Evolutionary conservation across 768 basidiomycete species (phyloP).

Genomic region (Podaxis sp.): DNA sequence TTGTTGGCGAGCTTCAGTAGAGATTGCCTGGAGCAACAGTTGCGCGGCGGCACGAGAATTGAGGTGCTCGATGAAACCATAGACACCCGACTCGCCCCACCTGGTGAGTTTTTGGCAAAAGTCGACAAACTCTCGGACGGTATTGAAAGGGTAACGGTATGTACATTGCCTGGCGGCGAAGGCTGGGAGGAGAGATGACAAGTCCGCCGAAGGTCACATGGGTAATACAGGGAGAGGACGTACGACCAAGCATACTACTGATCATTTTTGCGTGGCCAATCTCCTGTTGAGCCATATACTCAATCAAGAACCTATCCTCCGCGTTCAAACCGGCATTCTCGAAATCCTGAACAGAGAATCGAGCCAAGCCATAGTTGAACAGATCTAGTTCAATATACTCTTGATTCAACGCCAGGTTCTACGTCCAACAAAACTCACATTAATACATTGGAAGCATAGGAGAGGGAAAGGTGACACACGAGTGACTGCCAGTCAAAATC

Average conservation of each 20-base stretch:
- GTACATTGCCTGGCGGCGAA: conserved; percentile 52
- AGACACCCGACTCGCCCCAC: conserved; percentile 57
- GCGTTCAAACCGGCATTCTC: conserved; percentile 49
- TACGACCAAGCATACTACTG: conserved; percentile 44
- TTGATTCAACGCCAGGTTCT: conserved; percentile 60
- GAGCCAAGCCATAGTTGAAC: conserved; percentile 53
- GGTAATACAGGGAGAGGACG: not conserved
- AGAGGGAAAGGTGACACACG: conserved; percentile 15
- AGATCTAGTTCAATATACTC: conserved; percentile 63
- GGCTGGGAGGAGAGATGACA: conserved; percentile 22
- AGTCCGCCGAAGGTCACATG: not conserved
- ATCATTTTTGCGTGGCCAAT: conserved; percentile 58
- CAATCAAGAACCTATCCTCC: conserved; percentile 52
- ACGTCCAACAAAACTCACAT: not conserved
- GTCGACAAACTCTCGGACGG: conserved; percentile 57
- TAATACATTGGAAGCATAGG: not conserved
- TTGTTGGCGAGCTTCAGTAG: conserved; percentile 64
- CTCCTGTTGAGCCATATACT: conserved; percentile 66
- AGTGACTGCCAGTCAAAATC: conserved; percentile 27
- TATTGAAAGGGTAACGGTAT: conserved; percentile 54
- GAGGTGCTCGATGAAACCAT: conserved; percentile 65
- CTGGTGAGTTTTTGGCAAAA: conserved; percentile 57
- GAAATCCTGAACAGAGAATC: conserved; percentile 56
- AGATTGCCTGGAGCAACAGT: conserved; percentile 54
- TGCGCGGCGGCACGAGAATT: conserved; percentile 52